Conservation (phyloP, 2,329 filamentous ascomycete species). For the Albifimbria verrucaria region DNA sequence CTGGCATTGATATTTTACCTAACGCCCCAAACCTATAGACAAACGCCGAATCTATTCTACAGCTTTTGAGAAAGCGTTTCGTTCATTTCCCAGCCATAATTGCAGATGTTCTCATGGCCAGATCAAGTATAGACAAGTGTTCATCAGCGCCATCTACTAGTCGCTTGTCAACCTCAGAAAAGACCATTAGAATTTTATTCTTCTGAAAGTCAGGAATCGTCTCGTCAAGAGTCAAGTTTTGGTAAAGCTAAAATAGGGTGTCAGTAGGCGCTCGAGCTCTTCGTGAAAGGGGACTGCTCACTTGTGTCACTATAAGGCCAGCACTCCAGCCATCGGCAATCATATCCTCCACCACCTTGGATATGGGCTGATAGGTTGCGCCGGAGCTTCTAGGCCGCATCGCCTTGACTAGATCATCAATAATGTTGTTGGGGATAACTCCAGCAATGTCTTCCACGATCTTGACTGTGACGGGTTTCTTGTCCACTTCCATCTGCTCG, state of each 20-base stretch:
- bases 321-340: slow-evolving; percentile 97
- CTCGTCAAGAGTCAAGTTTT: slow-evolving; percentile 79
- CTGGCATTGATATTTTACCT: slow-evolving; percentile 4
- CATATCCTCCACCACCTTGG: slow-evolving; percentile 81
- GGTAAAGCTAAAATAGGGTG: slow-evolving; percentile 65
- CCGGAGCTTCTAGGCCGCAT: slow-evolving; percentile 69
- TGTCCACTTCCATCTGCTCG: slow-evolving; percentile 60
- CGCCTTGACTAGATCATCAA: slow-evolving; percentile 67
- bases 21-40: not conserved
- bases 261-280: no score
- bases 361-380: slow-evolving; percentile 68
- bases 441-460: slow-evolving; percentile 94
- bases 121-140: slow-evolving; percentile 84
- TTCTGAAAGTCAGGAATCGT: slow-evolving; percentile 81
- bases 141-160: slow-evolving; percentile 94
- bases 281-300: slow-evolving; percentile 32
- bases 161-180: slow-evolving; percentile 93
- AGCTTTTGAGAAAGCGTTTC: not conserved
- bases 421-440: slow-evolving; percentile 75
- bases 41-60: not conserved
- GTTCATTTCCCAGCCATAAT: slow-evolving; percentile 54
- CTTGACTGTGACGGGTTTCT: slow-evolving; percentile 66
- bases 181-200: slow-evolving; percentile 82
- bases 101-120: slow-evolving; percentile 76
- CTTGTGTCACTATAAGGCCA: slow-evolving; percentile 79